Evolutionary conservation across 78 protist species (phyloP), one percentile per base, ranked within the genome.

Genomic region (Dictyostelium firmibasis): DNA sequence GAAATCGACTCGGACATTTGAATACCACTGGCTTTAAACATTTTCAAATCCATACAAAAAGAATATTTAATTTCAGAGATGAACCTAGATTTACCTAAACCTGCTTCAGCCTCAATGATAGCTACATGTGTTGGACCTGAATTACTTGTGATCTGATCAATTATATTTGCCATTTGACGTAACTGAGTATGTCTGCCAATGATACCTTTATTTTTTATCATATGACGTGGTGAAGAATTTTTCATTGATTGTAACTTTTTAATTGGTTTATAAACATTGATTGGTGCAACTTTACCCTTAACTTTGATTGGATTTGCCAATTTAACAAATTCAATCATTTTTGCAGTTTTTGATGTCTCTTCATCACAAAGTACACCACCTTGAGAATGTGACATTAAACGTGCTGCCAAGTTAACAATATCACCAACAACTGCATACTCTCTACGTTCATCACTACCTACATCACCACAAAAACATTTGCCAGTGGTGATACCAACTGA

Each of bases 401-500:
- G 81, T 18, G 97, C 97, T 8, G 97, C 83, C 3, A 94, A 47
- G 35, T 94, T 94, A 38, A 94, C 97, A 1, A 87, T 87, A 62
- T 94, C 97, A 36, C 97, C 97, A 53, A 94, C 97, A 0, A 95
- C 91, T 0, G 98, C 96, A 84, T 91, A 97, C 20, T 97, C 98
- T 50, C 98, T 44, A n/a, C 98, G 89, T 18, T 75, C 86, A 43
- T 83, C 81, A 8, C 86, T 41, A 33, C 98, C 98, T 14, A 97
- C 96, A 50, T 93, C 96, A 69, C 98, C 98, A 74, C 96, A 86
- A 43, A 97, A 97, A 43, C 91, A 96, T 87, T 83, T 88, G 20
- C 98, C 98, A 16, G 98, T 97, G 38, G 98, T 97, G 10, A 97
- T 94, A 41, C 98, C 98, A 57, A 97, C 89, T n/a, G 93, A 41